Percentiles rank a stretch among this genome's conserved stretches.
phyloP scores from a whole-genome alignment of 371 early-diverging fungal species.

The Coemansia sp. region DNA sequence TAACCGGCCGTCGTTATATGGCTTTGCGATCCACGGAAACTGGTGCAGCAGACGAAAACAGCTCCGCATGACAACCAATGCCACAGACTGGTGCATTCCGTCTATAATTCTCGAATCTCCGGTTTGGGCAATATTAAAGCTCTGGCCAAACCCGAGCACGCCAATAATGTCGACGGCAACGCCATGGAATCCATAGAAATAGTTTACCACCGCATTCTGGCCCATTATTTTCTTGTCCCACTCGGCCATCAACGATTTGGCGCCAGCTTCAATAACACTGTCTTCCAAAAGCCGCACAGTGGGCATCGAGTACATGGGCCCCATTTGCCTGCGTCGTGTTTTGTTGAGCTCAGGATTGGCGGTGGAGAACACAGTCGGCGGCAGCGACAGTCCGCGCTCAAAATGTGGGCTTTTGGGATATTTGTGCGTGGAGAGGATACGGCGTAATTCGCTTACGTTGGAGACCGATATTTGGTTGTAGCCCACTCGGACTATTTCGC shows the following conservation, averaged over 20 bases:
- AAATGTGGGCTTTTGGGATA: conserved; percentile 41
- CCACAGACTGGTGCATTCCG: conserved; percentile 6
- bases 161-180: conserved; percentile 46
- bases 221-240: conserved; percentile 19
- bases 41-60: conserved; percentile 6
- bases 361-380: conserved; percentile 32
- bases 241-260: conserved; percentile 13
- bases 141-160: conserved; percentile 39
- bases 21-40: conserved; percentile 3
- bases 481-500: conserved; percentile 49
- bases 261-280: conserved; percentile 27
- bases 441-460: conserved; percentile 24
- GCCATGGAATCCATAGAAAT: conserved; percentile 26
- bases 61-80: conserved; percentile 1
- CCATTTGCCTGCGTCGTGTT: conserved; percentile 43
- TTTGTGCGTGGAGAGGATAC: conserved; percentile 38
- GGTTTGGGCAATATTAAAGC: conserved; percentile 14
- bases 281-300: conserved; percentile 30
- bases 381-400: conserved; percentile 11
- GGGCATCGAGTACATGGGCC: conserved; percentile 26
- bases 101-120: conserved; percentile 16
- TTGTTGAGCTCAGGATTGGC: conserved; percentile 37
- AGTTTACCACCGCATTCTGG: conserved; percentile 29
- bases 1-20: not conserved
- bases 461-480: conserved; percentile 39